Conservation (phyloP, 192 early-diverging fungal species). For the Coemansia sp. region DNA sequence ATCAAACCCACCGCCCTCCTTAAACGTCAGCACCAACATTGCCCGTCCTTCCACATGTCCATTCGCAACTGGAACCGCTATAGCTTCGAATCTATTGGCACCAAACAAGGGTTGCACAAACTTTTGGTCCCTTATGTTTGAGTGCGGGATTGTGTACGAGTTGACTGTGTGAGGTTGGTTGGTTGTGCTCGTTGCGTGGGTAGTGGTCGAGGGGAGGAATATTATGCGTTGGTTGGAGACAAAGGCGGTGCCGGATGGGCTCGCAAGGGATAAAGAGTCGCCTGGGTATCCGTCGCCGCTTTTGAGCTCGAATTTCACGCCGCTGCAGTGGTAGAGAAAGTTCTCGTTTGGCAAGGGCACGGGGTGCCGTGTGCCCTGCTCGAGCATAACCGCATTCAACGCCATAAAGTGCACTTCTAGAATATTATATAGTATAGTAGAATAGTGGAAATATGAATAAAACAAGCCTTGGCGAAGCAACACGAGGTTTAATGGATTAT, state of each 20-base stretch:
- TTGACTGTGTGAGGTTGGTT: conserved; percentile 11
- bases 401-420: conserved; percentile 13
- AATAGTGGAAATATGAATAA: too few relatives aligned
- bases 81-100: conserved; percentile 38
- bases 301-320: conserved; percentile 49
- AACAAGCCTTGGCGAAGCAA: too few relatives aligned
- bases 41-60: conserved; percentile 13
- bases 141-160: conserved; percentile 40
- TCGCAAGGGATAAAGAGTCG: conserved; percentile 10
- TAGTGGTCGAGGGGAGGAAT: conserved; percentile 27
- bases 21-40: conserved; percentile 30
- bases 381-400: conserved; percentile 45
- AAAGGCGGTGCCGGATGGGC: conserved; percentile 40
- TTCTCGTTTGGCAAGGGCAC: conserved; percentile 44
- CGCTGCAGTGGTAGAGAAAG: conserved; percentile 53
- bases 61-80: conserved; percentile 17
- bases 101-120: conserved; percentile 45
- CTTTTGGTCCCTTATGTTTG: conserved; percentile 19
- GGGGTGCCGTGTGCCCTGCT: conserved; percentile 37
- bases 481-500: too few relatives aligned
- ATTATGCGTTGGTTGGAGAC: conserved; percentile 50
- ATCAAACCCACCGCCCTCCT: conserved; percentile 50
- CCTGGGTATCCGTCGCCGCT: conserved; percentile 38
- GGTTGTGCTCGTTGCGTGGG: conserved; percentile 24
- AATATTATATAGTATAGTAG: not conserved